Base-by-base conservation (phyloP, 352 stramenopile species). In the Vaucheria bursata region DNA sequence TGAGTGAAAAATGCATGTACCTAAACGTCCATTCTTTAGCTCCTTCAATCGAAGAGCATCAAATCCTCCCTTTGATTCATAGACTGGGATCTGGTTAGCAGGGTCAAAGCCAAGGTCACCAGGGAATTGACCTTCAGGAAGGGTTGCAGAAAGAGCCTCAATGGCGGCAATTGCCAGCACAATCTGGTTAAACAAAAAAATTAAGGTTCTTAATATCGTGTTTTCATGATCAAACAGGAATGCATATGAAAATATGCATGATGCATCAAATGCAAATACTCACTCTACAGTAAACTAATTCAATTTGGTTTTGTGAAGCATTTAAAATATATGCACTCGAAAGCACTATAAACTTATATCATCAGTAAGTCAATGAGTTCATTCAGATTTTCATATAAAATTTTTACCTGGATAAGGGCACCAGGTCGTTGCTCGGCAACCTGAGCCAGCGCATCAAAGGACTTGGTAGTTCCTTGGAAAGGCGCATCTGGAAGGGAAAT, bases 11-110 rank as follows among this genome's bases (percentile, higher is more conserved):
- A n/a, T n/a, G n/a, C n/a, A n/a, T n/a, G n/a, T n/a, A n/a, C n/a
- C 72, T 65, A 78, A 37, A n/a, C 72, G 72, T 29, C 72, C 72
- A 34, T 78, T 78, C 72, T 78, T 75, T 52, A 78, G 52, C 72
- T 78, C 72, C 72, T 78, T 78, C 33, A 75, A 25, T 37, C 65
- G 33, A 32, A 75, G 39, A n/a, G 68, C 53, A 34, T 68, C 53
- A 7, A 68, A 68, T 34, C 37, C 37, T 31, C 53, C 32, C 3
- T 50, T 69, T 38, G 40, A 31, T 18, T 72, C 32, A 38, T 25
- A 72, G 3, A 49, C 65, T n/a, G 18, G 32, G n/a, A 49, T 72
- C 65, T 72, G 53, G 53, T 68, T 68, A 0, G 53, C 36, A 53
- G 72, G 72, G 72, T 78, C 72, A 74, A 78, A 78, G 18, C 72